Percentiles rank a stretch among this genome's conserved stretches.
Evolutionary conservation across 140 eudicot genomes (phyloP).

Genomic region (Anethum foeniculum): DNA sequence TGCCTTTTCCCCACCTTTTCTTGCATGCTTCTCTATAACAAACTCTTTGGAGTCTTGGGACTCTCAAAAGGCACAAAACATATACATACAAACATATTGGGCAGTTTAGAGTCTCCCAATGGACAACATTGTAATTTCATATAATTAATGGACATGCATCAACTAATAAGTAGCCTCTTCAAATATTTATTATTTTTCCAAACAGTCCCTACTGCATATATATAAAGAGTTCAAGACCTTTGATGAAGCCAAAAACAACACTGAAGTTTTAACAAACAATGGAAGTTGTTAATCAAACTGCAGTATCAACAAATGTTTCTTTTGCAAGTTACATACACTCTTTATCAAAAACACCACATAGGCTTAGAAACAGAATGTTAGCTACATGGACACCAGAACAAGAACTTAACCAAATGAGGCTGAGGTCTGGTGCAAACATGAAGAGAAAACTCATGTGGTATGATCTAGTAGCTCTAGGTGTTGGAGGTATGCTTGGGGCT

Average conservation of each 20-base stretch:
- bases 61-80: constrained; percentile 24
- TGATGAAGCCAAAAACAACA: constrained; percentile 20
- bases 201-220: constrained; percentile 30
- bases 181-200: neutral
- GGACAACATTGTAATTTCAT: constrained; percentile 15
- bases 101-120: constrained; percentile 12
- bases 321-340: constrained; percentile 38
- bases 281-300: constrained; percentile 28
- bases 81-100: constrained; percentile 10
- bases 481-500: constrained; percentile 86
- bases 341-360: constrained; percentile 51
- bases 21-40: constrained; percentile 38
- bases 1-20: constrained; percentile 33
- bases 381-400: constrained; percentile 85
- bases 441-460: constrained; percentile 63
- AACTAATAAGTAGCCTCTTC: neutral
- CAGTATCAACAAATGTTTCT: constrained; percentile 19
- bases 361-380: constrained; percentile 44
- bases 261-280: constrained; percentile 17
- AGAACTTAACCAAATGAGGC: constrained; percentile 64
- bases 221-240: constrained; percentile 21
- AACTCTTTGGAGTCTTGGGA: constrained; percentile 32
- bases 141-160: constrained; percentile 3
- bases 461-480: constrained; percentile 62
- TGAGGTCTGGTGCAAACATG: constrained; percentile 89